Evolutionary conservation across 352 stramenopile species (phyloP).

Genomic region (Phytophthora parvispora): DNA sequence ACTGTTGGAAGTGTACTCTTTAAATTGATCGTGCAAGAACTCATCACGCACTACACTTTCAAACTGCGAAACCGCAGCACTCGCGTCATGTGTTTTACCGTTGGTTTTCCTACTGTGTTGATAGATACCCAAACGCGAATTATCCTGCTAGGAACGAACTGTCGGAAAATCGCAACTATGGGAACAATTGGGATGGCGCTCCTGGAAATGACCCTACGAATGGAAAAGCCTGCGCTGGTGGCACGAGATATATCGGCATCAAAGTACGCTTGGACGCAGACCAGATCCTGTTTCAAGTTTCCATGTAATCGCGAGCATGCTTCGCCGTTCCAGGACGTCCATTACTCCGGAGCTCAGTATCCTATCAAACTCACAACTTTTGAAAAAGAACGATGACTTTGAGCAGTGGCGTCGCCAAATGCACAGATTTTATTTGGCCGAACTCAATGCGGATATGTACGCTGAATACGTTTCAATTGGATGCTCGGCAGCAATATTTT

Average conservation of each 20-base stretch:
- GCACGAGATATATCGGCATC: conserved; percentile 18
- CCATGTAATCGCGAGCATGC: not conserved
- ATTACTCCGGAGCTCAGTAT: not conserved
- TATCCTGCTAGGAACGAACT: conserved; percentile 35
- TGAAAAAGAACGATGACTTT: not conserved
- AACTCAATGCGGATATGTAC: not conserved
- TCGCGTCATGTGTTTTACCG: conserved; percentile 38
- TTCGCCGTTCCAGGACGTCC: not conserved
- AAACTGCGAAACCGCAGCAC: conserved; percentile 23
- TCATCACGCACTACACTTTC: conserved; percentile 30
- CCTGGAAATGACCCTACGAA: conserved; percentile 32
- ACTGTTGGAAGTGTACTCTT: conserved; percentile 4
- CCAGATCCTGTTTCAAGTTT: not conserved
- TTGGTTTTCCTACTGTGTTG: conserved; percentile 43
- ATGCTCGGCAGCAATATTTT: conserved; percentile 27
- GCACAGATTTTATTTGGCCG: conserved; percentile 1
- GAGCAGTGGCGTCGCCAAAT: conserved; percentile 9
- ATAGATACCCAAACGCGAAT: conserved; percentile 55
- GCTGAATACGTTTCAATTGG: conserved; percentile 24
- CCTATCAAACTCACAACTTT: not conserved
- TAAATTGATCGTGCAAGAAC: conserved; percentile 40
- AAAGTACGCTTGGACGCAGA: not conserved
- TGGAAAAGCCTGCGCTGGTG: conserved; percentile 20
- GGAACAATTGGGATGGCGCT: conserved; percentile 33
- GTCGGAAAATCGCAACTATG: conserved; percentile 3